These are phyloP conservation scores for Colletotrichum sansevieriae DNA, from an alignment of 2,329 filamentous ascomycete genomes.

Conservation along the genomic window DNA sequence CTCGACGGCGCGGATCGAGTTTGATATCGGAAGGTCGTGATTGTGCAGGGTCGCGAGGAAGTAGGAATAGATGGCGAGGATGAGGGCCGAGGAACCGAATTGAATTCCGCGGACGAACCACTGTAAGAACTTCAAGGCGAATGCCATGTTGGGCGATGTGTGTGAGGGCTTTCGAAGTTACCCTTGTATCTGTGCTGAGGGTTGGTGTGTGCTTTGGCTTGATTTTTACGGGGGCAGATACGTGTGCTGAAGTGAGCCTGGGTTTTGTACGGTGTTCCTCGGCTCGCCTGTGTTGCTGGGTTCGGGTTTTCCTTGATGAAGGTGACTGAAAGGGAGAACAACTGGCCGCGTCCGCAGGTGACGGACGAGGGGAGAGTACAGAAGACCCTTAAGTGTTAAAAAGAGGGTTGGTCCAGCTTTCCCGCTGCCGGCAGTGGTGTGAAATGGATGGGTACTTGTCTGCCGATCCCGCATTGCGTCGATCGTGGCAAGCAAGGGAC, in stretches of 20 bases:
- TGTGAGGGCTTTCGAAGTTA: background rate
- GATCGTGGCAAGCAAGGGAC: slow-evolving; percentile 33
- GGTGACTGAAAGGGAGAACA: background rate
- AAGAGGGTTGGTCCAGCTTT: background rate
- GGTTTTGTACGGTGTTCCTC: too few species aligned
- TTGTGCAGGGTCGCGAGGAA: slow-evolving; percentile 81
- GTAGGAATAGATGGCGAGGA: slow-evolving; percentile 86
- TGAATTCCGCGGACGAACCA: slow-evolving; percentile 80
- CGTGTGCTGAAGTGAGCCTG: too few species aligned
- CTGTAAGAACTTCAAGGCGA: slow-evolving; percentile 75
- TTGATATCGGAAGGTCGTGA: slow-evolving; percentile 73
- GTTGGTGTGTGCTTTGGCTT: background rate
- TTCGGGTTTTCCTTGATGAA: background rate
- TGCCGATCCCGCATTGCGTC: slow-evolving; percentile 36
- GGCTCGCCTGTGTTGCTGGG: background rate
- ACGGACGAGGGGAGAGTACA: background rate
- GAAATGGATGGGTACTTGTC: background rate
- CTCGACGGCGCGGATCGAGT: slow-evolving; percentile 78
- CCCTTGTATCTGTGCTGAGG: background rate
- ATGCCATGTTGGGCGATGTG: slow-evolving; percentile 2
- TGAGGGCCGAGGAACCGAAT: slow-evolving; percentile 78
- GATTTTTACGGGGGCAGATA: too few species aligned
- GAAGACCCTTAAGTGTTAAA: slow-evolving; percentile 29
- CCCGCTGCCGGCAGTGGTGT: slow-evolving; percentile 19
- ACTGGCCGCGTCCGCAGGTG: too few species aligned